Evolutionary conservation across 768 basidiomycete genomes (phyloP).

Genomic region (Tremella mesenterica): DNA sequence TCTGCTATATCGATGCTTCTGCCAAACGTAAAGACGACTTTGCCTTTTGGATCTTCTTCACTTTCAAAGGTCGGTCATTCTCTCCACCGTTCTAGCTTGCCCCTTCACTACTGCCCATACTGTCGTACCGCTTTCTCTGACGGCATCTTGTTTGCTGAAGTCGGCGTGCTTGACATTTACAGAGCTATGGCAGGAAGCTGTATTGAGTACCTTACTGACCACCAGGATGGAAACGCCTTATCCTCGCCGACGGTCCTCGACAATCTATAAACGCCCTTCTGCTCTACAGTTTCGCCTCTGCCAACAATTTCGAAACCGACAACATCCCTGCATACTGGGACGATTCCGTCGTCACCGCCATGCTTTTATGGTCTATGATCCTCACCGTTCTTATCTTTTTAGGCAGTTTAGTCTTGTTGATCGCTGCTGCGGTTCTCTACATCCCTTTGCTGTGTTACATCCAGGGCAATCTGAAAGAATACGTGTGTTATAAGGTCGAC

Average conservation of each 20-base stretch:
- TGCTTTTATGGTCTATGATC: conserved; percentile 75
- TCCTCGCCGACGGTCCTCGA: conserved; percentile 90
- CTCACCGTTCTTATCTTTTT: conserved; percentile 83
- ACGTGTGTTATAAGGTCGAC: conserved; percentile 5
- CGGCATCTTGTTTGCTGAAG: not conserved
- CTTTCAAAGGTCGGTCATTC: conserved; percentile 79
- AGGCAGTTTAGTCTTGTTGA: conserved; percentile 70
- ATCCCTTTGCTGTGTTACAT: conserved; percentile 92
- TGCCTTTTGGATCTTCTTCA: conserved; percentile 98
- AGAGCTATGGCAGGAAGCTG: no score
- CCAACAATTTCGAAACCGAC: conserved; percentile 67
- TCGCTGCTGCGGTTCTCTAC: conserved; percentile 77
- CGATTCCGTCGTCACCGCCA: conserved; percentile 64
- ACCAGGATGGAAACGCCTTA: conserved; percentile 68
- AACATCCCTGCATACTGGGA: conserved; percentile 49
- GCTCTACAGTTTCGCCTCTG: conserved; percentile 82
- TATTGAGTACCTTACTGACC: not conserved
- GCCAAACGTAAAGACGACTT: conserved; percentile 95
- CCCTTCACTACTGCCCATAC: no score
- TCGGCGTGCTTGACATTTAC: not conserved
- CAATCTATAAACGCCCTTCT: conserved; percentile 96
- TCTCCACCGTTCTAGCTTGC: not conserved
- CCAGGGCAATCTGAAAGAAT: conserved; percentile 88
- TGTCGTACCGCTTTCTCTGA: no score
- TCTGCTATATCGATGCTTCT: conserved; percentile 89